phyloP scores from a whole-genome alignment of 768 basidiomycete species.

The Termitomyces titanicus region DNA sequence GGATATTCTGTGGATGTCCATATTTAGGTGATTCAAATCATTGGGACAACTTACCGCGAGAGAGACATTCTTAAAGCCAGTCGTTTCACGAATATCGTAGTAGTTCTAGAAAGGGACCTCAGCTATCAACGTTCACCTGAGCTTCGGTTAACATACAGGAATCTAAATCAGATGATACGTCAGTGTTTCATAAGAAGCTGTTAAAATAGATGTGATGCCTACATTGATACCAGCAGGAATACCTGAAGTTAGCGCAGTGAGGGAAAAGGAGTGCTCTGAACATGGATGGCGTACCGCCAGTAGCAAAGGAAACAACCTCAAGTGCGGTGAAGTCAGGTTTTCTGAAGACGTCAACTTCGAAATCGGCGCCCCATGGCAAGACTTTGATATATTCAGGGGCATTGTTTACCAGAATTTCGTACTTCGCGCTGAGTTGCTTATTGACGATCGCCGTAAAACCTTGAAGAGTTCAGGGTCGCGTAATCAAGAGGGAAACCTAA shows the following conservation, averaged over 20 bases:
- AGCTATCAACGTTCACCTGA: neutral
- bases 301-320: conserved; percentile 79
- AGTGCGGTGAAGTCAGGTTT: conserved; percentile 89
- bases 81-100: conserved; percentile 76
- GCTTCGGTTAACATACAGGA: conserved; percentile 39
- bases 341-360: conserved; percentile 69
- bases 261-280: neutral
- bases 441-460: conserved; percentile 88
- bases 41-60: conserved; percentile 51
- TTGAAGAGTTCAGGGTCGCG: conserved; percentile 23
- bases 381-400: conserved; percentile 79
- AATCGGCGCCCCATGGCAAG: conserved; percentile 77
- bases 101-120: conserved; percentile 52
- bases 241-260: conserved; percentile 34
- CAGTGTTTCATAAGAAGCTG: neutral
- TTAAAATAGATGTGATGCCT: conserved; percentile 16
- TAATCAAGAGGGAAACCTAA: neutral
- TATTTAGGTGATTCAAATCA: neutral
- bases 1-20: conserved; percentile 54
- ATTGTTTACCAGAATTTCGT: conserved; percentile 67
- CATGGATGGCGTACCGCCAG: conserved; percentile 52
- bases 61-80: conserved; percentile 89
- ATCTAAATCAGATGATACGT: conserved; percentile 41
- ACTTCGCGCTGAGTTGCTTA: conserved; percentile 80
- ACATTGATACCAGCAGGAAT: conserved; percentile 88